Percentiles rank a stretch among this genome's conserved stretches.
Conservation (phyloP, 495 filamentous ascomycete genomes). For the Aspergillus kassunensis region DNA sequence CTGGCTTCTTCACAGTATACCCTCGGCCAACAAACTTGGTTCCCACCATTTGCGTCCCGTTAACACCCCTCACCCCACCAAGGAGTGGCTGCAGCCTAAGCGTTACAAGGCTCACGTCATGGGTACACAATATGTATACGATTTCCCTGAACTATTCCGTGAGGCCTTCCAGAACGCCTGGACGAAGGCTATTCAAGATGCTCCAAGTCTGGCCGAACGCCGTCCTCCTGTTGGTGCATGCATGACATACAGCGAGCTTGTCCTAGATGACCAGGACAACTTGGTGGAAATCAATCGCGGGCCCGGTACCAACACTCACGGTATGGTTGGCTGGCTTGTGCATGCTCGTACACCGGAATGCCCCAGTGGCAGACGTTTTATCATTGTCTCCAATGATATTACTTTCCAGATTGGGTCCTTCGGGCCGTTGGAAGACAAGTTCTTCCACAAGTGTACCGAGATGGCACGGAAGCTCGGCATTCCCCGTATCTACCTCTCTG, state of each 20-base stretch:
- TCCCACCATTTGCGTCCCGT: conserved; percentile 92
- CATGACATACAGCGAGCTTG: conserved; percentile 91
- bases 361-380: conserved; percentile 82
- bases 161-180: conserved; percentile 97
- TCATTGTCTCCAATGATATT: conserved; percentile 98
- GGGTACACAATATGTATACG: conserved; percentile 99
- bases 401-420: conserved; percentile 99
- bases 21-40: conserved; percentile 89
- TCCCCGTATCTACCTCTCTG: conserved; percentile 94
- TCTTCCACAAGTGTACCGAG: conserved; percentile 99
- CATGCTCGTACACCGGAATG: conserved; percentile 98
- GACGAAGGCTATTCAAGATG: conserved; percentile 65
- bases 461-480: conserved; percentile 89
- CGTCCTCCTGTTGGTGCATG: conserved; percentile 84
- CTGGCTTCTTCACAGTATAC: conserved; percentile 97
- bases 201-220: conserved; percentile 69
- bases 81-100: conserved; percentile 98
- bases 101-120: conserved; percentile 98
- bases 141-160: conserved; percentile 99
- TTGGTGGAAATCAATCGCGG: conserved; percentile 89
- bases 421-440: conserved; percentile 91
- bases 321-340: conserved; percentile 98
- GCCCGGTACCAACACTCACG: conserved; percentile 88
- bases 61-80: conserved; percentile 89
- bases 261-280: conserved; percentile 89